A percentile compares a stretch with the other conserved stretches of the same genome.
phyloP scores from a whole-genome alignment of 192 early-diverging fungal species.

The Geranomyces variabilis region DNA sequence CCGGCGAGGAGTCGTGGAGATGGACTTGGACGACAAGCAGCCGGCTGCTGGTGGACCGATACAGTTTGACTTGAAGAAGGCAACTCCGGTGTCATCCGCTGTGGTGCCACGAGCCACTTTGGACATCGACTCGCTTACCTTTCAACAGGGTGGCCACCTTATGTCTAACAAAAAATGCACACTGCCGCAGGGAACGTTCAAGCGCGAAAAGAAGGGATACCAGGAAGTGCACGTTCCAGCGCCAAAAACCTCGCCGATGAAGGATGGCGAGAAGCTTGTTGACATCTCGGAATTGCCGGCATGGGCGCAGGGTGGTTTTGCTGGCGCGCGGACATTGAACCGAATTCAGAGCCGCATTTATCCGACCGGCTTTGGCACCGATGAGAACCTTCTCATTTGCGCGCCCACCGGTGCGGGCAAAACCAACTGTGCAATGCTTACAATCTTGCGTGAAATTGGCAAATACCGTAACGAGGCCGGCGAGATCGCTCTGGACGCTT shows the following conservation, averaged over 20 bases:
- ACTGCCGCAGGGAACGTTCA: conserved; percentile 91
- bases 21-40: conserved; percentile 32
- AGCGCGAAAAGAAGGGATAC: conserved; percentile 84
- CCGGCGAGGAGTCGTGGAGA: conserved; percentile 67
- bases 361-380: conserved; percentile 80
- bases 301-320: conserved; percentile 83
- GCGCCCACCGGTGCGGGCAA: conserved; percentile 99
- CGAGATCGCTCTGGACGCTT: conserved; percentile 74
- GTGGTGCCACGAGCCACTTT: conserved; percentile 47
- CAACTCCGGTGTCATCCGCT: background rate
- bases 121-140: conserved; percentile 82
- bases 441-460: conserved; percentile 86
- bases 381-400: conserved; percentile 96
- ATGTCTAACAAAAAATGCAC: conserved; percentile 97
- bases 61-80: conserved; percentile 43
- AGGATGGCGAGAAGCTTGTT: conserved; percentile 66
- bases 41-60: conserved; percentile 49
- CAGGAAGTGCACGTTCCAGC: conserved; percentile 95
- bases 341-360: conserved; percentile 89
- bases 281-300: conserved; percentile 68
- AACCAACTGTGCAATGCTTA: conserved; percentile 97
- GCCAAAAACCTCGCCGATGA: conserved; percentile 71
- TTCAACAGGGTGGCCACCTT: conserved; percentile 91
- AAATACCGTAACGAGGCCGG: conserved; percentile 79
- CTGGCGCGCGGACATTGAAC: conserved; percentile 74